These are phyloP conservation scores for Colletotrichum endophyticum DNA, from an alignment of 2,329 filamentous ascomycete species.

Conservation along the genomic window DNA sequence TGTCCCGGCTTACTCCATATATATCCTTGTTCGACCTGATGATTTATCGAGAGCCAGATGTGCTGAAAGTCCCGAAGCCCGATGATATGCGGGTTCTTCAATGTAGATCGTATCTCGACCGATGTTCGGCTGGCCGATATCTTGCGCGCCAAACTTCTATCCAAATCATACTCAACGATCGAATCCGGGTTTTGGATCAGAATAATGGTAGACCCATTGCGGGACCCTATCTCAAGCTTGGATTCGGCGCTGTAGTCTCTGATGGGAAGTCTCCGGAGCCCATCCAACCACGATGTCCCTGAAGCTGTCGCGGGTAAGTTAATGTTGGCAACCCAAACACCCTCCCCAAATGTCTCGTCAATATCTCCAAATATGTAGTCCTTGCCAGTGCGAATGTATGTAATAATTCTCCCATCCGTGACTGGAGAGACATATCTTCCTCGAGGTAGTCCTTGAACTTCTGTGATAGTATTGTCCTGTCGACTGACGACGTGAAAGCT, in stretches of 20 bases:
- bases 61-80: neutral
- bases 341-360: neutral
- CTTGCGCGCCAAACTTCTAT: neutral
- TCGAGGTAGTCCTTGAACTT: neutral
- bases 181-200: neutral
- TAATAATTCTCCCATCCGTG: neutral
- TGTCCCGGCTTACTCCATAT: neutral
- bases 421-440: neutral
- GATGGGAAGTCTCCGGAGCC: neutral
- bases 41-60: neutral
- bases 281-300: neutral
- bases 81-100: neutral
- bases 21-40: neutral
- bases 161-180: neutral
- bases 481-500: neutral
- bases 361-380: neutral
- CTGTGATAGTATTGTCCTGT: neutral
- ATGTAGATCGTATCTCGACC: neutral
- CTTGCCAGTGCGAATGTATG: neutral
- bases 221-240: neutral
- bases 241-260: accelerated
- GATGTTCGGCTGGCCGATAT: neutral
- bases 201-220: neutral
- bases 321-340: neutral
- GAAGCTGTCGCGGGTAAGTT: accelerated